Percentiles rank a stretch among this genome's conserved stretches.
Conservation (phyloP, 345 rosid genomes). For the Lagerstroemia speciosa region DNA sequence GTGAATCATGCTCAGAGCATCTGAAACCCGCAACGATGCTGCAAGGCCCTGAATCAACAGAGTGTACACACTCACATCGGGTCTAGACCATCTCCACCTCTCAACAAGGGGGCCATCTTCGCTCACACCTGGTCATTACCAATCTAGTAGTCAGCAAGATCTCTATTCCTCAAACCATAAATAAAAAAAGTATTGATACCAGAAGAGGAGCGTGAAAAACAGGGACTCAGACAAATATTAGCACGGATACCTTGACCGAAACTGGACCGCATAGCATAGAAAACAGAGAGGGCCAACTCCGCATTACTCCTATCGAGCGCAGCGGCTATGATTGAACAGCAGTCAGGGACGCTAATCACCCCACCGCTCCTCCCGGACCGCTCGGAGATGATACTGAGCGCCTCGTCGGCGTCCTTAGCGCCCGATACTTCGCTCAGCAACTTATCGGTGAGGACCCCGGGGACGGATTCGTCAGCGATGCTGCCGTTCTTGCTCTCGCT, state of each 20-base stretch:
- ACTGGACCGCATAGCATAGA: constrained; percentile 82
- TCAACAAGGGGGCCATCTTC: constrained; percentile 41
- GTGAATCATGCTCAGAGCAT: constrained; percentile 61
- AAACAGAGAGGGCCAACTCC: constrained; percentile 71
- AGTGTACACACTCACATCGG: constrained; percentile 56
- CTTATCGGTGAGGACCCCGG: constrained; percentile 27
- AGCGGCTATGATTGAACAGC: constrained; percentile 45
- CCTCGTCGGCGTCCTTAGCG: constrained; percentile 61
- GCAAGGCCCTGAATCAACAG: constrained; percentile 65
- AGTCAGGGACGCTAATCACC: constrained; percentile 37
- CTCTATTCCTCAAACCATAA: too few relatives aligned
- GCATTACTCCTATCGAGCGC: constrained; percentile 64
- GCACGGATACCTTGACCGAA: constrained; percentile 53
- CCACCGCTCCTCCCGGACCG: constrained; percentile 26
- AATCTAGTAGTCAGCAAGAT: neutral
- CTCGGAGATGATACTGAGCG: constrained; percentile 36
- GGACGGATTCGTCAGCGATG: constrained; percentile 12
- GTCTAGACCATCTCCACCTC: constrained; percentile 91
- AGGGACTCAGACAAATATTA: neutral
- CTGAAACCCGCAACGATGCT: constrained; percentile 65
- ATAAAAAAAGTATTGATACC: neutral
- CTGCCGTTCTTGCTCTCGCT: constrained; percentile 20
- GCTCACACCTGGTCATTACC: constrained; percentile 30
- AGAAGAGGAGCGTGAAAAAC: neutral
- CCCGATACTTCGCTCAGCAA: constrained; percentile 35